A percentile compares a stretch with the other conserved stretches of the same genome.
These are phyloP conservation scores for Phialophora verrucosa DNA, from an alignment of 2,329 filamentous ascomycete genomes.

Conservation along the genomic window DNA sequence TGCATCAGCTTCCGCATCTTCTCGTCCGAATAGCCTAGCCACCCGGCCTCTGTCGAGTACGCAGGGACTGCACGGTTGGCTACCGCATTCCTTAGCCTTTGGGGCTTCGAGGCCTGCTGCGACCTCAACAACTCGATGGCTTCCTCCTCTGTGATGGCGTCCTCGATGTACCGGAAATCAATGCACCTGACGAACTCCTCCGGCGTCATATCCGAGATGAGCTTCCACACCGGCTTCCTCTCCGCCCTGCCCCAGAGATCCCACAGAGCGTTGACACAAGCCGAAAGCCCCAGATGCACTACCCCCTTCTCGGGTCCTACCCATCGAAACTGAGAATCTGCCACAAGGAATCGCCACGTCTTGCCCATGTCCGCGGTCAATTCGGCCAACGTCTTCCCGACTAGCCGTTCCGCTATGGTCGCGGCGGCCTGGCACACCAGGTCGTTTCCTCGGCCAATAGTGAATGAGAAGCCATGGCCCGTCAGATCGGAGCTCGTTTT, in stretches of 20 bases:
- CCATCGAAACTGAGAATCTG: constrained; percentile 89
- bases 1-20: constrained; percentile 76
- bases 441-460: constrained; percentile 74
- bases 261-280: constrained; percentile 90
- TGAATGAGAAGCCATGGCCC: constrained; percentile 55
- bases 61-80: constrained; percentile 78
- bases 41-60: constrained; percentile 88
- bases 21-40: constrained; percentile 88
- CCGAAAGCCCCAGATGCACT: constrained; percentile 87
- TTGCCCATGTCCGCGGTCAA: constrained; percentile 45
- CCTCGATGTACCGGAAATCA: constrained; percentile 93
- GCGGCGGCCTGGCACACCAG: constrained; percentile 80
- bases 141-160: constrained; percentile 87
- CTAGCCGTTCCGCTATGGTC: constrained; percentile 73
- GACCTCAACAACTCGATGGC: constrained; percentile 73
- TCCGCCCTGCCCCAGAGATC: constrained; percentile 92
- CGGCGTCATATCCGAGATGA: constrained; percentile 87
- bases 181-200: constrained; percentile 87
- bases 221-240: constrained; percentile 85
- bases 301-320: constrained; percentile 94
- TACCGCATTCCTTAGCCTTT: constrained; percentile 75
- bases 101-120: constrained; percentile 69
- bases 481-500: constrained; percentile 69
- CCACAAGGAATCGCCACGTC: constrained; percentile 91
- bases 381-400: constrained; percentile 68